These are phyloP conservation scores for Sporormia fimetaria DNA, from an alignment of 495 filamentous ascomycete species.

Conservation along the genomic window DNA sequence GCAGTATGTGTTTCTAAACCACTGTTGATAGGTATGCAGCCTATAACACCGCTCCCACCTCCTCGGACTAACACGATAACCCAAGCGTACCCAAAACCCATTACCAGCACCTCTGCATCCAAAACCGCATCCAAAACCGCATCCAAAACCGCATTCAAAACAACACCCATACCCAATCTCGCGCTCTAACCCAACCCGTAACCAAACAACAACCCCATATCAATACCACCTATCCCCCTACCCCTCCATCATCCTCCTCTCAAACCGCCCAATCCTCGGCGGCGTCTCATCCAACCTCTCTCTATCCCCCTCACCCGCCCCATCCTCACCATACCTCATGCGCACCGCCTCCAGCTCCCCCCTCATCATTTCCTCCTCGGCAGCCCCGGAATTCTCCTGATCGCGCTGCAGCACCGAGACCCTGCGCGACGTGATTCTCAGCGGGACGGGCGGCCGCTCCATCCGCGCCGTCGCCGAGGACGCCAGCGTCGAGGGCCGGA, in stretches of 20 bases:
- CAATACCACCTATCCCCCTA: no score
- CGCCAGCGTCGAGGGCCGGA: neutral
- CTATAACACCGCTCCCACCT: no score
- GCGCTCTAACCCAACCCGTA: no score
- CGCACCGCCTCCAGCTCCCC: constrained; percentile 13
- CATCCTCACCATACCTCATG: constrained; percentile 9
- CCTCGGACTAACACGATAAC: no score
- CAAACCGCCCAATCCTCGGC: constrained; percentile 23
- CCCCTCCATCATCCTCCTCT: constrained; percentile 14
- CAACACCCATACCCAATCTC: no score
- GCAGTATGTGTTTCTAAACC: no score
- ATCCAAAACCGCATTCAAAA: no score
- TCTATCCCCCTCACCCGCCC: constrained; percentile 9
- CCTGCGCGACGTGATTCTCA: neutral
- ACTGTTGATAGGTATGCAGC: no score
- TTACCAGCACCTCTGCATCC: no score
- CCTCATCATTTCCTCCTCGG: constrained; percentile 11
- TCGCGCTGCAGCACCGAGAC: constrained; percentile 9
- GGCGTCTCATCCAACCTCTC: constrained; percentile 30
- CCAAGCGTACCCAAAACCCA: no score
- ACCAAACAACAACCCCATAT: no score
- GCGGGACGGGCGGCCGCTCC: neutral
- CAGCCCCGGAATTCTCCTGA: constrained; percentile 23
- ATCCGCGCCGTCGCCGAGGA: neutral
- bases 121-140: no score